Percentiles rank a stretch among this genome's conserved stretches.
Conservation (phyloP, 2,329 filamentous ascomycete genomes). For the Botrytis squamosa region DNA sequence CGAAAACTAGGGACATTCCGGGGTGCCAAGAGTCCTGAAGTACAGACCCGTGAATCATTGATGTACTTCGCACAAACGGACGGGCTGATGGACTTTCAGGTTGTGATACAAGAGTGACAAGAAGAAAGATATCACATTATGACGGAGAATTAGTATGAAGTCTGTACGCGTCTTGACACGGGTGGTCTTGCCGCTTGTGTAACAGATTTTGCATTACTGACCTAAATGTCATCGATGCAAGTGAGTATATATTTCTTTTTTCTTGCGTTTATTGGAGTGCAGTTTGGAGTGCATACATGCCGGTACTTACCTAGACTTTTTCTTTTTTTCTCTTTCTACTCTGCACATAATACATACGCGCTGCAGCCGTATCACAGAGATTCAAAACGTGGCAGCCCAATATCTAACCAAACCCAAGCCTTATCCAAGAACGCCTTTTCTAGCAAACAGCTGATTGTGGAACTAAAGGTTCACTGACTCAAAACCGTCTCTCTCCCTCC, state of each 20-base stretch:
- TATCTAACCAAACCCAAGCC: neutral
- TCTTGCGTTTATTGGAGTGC: neutral
- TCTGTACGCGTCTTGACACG: neutral
- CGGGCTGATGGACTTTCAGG: neutral
- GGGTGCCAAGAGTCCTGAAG: neutral
- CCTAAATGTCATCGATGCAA: neutral
- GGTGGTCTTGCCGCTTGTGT: neutral
- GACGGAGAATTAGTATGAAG: neutral
- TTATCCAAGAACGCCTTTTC: neutral
- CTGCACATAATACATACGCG: neutral
- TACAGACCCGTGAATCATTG: neutral
- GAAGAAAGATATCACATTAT: neutral
- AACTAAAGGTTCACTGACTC: neutral
- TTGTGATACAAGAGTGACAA: neutral
- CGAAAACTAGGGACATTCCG: neutral
- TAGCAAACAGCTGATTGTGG: neutral
- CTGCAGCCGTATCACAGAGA: neutral
- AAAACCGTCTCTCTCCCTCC: neutral
- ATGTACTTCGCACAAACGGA: neutral
- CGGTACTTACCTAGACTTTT: neutral
- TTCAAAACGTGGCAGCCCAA: conserved; percentile 1
- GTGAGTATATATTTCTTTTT: neutral
- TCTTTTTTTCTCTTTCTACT: neutral
- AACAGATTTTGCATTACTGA: neutral
- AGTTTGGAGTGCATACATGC: neutral